Evolutionary conservation across 129 eudicot species (phyloP), one percentile per base, ranked within the genome.

Genomic region (Helichrysum umbraculigerum): DNA sequence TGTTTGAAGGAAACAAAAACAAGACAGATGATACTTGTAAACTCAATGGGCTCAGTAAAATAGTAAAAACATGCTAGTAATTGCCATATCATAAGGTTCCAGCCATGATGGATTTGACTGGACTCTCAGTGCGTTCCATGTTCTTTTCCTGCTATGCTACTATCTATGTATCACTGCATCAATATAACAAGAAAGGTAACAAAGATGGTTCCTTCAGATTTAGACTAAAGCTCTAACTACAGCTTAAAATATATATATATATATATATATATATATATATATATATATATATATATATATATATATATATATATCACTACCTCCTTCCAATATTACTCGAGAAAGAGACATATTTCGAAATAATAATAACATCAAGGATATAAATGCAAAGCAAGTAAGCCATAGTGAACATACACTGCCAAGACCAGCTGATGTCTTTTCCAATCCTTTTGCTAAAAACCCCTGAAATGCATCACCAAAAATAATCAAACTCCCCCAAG

Each of bases 361-460:
- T 25, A 25, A 25, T 25, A 25, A 25, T 25, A 25, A 25, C 28
- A 25, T 25, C 28, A 42, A 42, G 2, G 15, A 42, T 9, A 11
- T 39, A 70, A 37, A 70, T 70, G 58, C 15, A 59, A 82, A 74
- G 67, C 65, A 82, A 66, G 16, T 75, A 1, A 64, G 67, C 28
- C 3, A 20, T 68, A 52, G 37, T 1, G 61, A 76, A 80, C 98
- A 69, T 95, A 95, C 99, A 87, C 99, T 95, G 83, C 99, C 99
- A 81, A 95, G 83, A 52, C 99, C 99, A 74, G 99, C 99, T 35
- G 99, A 81, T 8, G 99, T 95, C 83, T 86, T 86, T 87, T 86
- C 84, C 78, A 95, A 77, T 78, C 99, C 99, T 89, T 95, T 89
- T 50, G 97, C 99, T 71, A 95, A 92, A 81, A 95, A 95, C 11